phyloP scores from a whole-genome alignment of 2,329 filamentous ascomycete species.

The Mycosphaerella sp. region DNA sequence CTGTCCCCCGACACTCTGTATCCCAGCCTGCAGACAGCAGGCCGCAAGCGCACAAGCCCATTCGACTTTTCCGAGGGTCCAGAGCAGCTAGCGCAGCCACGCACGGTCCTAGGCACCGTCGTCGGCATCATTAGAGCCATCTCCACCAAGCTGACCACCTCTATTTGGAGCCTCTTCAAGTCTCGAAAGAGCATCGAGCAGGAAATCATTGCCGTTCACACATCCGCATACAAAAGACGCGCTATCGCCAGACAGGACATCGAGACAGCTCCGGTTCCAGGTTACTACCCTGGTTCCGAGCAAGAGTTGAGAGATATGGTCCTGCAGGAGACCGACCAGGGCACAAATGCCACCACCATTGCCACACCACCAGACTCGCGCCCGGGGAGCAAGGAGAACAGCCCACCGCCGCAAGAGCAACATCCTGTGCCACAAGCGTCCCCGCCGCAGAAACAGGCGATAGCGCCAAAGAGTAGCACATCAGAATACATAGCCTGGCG shows the following conservation, averaged over 20 bases:
- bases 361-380: slow-evolving; percentile 18
- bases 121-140: slow-evolving; percentile 2
- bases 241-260: slow-evolving; percentile 15
- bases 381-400: slow-evolving; percentile 5
- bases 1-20: slow-evolving; percentile 9
- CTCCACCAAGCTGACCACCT: not conserved
- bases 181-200: slow-evolving; percentile 4
- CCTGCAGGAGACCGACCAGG: not conserved
- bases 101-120: slow-evolving; percentile 5
- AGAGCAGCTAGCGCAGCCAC: slow-evolving; percentile 1
- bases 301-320: not conserved
- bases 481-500: not conserved
- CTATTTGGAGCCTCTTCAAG: slow-evolving; percentile 1
- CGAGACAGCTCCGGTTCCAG: slow-evolving; percentile 4
- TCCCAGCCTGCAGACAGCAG: slow-evolving; percentile 4
- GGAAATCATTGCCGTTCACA: slow-evolving; percentile 16
- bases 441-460: not conserved
- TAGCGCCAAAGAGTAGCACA: not conserved
- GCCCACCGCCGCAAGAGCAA: not conserved
- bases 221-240: slow-evolving; percentile 15
- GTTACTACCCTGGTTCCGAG: slow-evolving; percentile 7
- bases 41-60: slow-evolving; percentile 1
- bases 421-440: not conserved
- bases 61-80: not conserved
- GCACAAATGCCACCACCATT: not conserved